Conservation (phyloP, 2,329 filamentous ascomycete genomes). For the Chaetomiaceae sp. region DNA sequence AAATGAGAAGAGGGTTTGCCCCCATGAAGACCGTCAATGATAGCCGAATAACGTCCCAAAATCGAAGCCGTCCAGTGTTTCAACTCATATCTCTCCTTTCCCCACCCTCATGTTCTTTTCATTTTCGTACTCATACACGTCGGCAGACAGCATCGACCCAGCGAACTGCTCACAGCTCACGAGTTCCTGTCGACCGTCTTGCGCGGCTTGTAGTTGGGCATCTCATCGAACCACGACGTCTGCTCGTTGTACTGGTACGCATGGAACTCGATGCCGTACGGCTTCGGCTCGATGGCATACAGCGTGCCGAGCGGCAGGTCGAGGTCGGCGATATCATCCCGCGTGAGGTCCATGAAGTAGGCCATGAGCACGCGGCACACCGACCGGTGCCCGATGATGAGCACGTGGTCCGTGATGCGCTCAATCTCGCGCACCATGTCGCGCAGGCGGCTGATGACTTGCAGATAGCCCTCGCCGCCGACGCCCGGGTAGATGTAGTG, state of each 20-base stretch:
- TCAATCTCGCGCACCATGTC: conserved; percentile 97
- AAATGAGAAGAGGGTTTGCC: background rate
- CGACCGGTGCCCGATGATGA: conserved; percentile 89
- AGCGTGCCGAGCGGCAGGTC: conserved; percentile 92
- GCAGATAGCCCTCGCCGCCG: conserved; percentile 92
- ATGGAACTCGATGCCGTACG: conserved; percentile 95
- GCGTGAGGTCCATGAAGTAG: conserved; percentile 90
- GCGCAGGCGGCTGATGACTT: conserved; percentile 91
- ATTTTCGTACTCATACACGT: background rate
- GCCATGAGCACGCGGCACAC: conserved; percentile 89
- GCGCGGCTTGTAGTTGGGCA: conserved; percentile 77
- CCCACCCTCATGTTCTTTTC: background rate
- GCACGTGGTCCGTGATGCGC: conserved; percentile 90
- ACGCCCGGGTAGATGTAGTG: conserved; percentile 95
- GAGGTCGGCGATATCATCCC: conserved; percentile 88
- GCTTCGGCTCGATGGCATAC: conserved; percentile 94
- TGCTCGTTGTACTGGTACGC: conserved; percentile 85
- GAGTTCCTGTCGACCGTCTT: conserved; percentile 45
- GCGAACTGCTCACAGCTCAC: conserved; percentile 16
- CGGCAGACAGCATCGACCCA: conserved; percentile 4
- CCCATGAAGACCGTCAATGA: background rate
- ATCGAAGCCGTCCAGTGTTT: background rate
- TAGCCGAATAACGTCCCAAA: background rate
- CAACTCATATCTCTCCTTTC: background rate
- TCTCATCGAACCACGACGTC: conserved; percentile 74